Evolutionary conservation across 805 yeast genomes (phyloP), one percentile per base, ranked within the genome.

Genomic region (Metschnikowia matae): DNA sequence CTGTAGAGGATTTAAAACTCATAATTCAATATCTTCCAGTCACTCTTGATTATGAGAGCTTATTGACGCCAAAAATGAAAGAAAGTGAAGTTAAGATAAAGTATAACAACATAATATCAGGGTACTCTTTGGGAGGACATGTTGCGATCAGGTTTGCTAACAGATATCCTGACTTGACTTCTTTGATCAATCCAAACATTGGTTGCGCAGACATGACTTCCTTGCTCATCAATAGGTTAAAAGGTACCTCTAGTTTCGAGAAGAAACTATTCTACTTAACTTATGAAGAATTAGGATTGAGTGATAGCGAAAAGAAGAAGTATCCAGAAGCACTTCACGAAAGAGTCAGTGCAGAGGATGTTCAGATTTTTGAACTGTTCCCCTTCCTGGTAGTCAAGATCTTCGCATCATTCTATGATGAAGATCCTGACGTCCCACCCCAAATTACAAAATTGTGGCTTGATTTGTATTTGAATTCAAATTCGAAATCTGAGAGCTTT

Each of bases 91-190:
- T 60, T n/a, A 48, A 56, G 21, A 52, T 73, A 44, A 55, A 57
- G 47, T 69, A 49, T 60, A 62, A 44, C 51, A 75, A 74, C 60
- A 69, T 77, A 40, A 62, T 78, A 29, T 57, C 73, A 11, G 87
- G 87, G 1, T 69, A 69, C 38, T 80, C 85, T 0, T 67, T 81
- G 41, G 85, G 86, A 2, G 87, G 81, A 0, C 85, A 82, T 61
- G 68, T 75, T n/a, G 68, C 75, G 31, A 78, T 79, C 68, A 63
- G 75, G 55, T 71, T 64, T 62, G 81, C 71, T 18, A 58, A 63
- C 44, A 57, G 56, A 52, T 67, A 70, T 56, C 75, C 79, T 3
- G 61, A 69, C 3, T 55, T 60, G 46, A 72, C 75, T 15, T 62
- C 65, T 14, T 68, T 69, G 29, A 68, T 76, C 14, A 74, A 75